phyloP scores from a whole-genome alignment of 1,139 yeast species.

The Saccharomycopsis crataegensis region DNA sequence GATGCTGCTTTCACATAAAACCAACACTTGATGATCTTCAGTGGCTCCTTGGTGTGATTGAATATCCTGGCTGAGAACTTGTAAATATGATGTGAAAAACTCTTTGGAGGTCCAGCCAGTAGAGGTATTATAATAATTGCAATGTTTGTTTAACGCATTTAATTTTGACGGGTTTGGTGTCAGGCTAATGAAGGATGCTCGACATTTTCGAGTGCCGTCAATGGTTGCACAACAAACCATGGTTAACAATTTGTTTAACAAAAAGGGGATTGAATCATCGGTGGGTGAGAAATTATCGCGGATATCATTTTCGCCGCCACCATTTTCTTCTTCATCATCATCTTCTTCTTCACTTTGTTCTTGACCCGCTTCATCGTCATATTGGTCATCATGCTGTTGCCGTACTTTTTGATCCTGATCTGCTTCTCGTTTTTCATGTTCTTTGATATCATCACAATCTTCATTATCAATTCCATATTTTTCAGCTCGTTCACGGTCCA shows the following conservation, averaged over 20 bases:
- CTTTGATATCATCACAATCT: neutral
- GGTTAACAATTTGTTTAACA: neutral
- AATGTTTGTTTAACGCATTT: neutral
- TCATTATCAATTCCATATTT: neutral
- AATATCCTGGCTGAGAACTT: neutral
- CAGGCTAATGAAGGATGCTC: constrained; percentile 2
- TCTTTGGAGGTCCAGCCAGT: constrained; percentile 8
- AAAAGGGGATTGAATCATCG: neutral
- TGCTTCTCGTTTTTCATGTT: neutral
- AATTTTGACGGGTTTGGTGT: constrained; percentile 1
- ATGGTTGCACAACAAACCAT: constrained; percentile 4
- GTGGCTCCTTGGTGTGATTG: neutral
- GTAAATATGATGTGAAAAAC: constrained; percentile 4
- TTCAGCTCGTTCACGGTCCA: neutral
- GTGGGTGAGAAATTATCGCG: neutral
- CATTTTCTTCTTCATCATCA: neutral
- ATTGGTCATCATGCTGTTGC: neutral
- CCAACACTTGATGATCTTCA: neutral
- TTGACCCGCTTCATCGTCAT: neutral
- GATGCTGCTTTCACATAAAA: constrained; percentile 5
- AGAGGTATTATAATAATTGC: constrained; percentile 4
- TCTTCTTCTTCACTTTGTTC: neutral
- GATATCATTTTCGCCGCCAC: neutral
- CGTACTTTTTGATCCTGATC: neutral
- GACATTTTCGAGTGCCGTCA: constrained; percentile 8